A percentile compares a stretch with the other conserved stretches of the same genome.
phyloP scores from a whole-genome alignment of 2,329 filamentous ascomycete species.

The Penicillium sclerotigenum region DNA sequence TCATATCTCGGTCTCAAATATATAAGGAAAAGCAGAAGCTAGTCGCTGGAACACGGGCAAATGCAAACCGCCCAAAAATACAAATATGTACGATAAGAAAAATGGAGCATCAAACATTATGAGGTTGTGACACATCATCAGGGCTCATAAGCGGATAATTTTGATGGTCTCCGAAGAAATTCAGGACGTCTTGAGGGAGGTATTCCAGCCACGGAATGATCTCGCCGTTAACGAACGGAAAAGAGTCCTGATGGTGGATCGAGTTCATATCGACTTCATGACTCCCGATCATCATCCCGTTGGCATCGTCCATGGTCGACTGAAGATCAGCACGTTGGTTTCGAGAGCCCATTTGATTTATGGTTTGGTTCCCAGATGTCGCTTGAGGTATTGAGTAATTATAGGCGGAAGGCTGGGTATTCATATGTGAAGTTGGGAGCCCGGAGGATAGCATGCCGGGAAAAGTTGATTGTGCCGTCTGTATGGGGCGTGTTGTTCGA shows the following conservation, averaged over 20 bases:
- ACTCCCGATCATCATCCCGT: conserved; percentile 66
- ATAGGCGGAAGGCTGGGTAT: conserved; percentile 22
- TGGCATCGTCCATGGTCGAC: conserved; percentile 17
- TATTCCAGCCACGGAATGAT: conserved; percentile 76
- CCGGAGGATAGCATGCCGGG: conserved; percentile 14
- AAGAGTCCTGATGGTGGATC: conserved; percentile 45
- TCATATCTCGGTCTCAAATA: not conserved
- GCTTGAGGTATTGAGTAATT: conserved; percentile 23
- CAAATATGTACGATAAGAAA: conserved; percentile 16
- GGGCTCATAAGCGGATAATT: conserved; percentile 33
- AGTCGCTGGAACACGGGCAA: conserved; percentile 1
- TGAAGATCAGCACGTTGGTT: conserved; percentile 16
- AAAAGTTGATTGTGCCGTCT: conserved; percentile 22
- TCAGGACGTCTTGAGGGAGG: conserved; percentile 63
- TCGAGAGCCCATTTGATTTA: conserved; percentile 16
- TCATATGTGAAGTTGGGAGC: conserved; percentile 20
- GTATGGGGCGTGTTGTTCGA: conserved; percentile 23
- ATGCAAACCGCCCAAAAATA: conserved; percentile 12
- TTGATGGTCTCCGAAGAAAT: conserved; percentile 48
- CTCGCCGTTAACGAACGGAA: conserved; percentile 50
- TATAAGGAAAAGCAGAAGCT: not conserved
- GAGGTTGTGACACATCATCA: conserved; percentile 25
- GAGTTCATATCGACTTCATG: conserved; percentile 73
- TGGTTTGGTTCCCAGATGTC: conserved; percentile 13
- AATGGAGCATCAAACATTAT: conserved; percentile 12